phyloP scores from a whole-genome alignment of 768 basidiomycete genomes.

The Gloeopeniophorella convolvens region DNA sequence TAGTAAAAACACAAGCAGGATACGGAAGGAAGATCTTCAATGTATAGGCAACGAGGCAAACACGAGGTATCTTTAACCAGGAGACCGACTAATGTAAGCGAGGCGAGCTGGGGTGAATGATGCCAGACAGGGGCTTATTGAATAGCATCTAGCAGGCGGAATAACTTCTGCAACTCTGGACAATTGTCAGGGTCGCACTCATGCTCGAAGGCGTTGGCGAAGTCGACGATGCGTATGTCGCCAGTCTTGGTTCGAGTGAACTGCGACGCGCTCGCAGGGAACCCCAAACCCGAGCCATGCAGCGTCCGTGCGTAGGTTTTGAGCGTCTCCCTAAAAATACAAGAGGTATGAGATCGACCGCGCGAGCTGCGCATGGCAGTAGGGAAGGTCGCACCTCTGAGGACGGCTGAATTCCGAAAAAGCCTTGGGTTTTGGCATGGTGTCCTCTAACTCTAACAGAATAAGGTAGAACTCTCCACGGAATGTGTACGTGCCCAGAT shows the following conservation, averaged over 20 bases:
- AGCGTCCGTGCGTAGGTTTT: neutral
- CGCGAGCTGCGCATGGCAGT: too few species aligned
- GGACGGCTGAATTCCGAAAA: constrained; percentile 1
- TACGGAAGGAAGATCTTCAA: too few species aligned
- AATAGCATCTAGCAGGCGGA: neutral
- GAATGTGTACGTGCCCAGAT: constrained; percentile 11
- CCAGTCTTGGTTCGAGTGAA: neutral
- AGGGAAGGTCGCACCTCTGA: constrained; percentile 7
- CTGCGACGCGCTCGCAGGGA: constrained; percentile 4
- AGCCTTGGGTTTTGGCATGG: constrained; percentile 3
- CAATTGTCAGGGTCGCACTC: constrained; percentile 2
- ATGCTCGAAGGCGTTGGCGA: constrained; percentile 9
- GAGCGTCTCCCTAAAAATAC: neutral
- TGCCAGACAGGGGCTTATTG: neutral
- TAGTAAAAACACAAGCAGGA: too few species aligned
- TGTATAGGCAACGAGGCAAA: too few species aligned
- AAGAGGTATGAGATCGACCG: too few species aligned
- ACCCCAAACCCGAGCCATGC: constrained; percentile 5
- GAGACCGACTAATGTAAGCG: too few species aligned
- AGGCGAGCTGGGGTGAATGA: too few species aligned
- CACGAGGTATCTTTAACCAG: too few species aligned
- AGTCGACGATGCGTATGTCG: constrained; percentile 5
- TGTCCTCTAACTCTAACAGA: constrained; percentile 10
- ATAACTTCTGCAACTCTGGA: constrained; percentile 2
- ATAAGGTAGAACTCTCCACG: constrained; percentile 13